Conservation (phyloP, 371 early-diverging fungal species). For the Rhizopus microsporus region DNA sequence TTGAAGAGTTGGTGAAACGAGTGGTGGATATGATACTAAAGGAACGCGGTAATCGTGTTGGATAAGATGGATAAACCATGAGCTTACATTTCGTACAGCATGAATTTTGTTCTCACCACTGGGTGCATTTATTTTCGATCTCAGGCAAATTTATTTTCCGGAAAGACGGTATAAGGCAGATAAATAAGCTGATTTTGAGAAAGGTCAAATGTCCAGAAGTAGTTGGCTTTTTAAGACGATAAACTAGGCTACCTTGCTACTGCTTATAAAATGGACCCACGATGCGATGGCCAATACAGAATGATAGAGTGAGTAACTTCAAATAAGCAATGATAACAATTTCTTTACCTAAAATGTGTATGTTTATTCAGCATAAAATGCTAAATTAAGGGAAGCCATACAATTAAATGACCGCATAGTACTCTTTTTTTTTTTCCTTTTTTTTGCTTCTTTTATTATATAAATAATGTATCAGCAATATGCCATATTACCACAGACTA, state of each 20-base stretch:
- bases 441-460: neutral
- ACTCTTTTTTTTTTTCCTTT: neutral
- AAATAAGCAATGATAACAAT: neutral
- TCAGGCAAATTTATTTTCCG: too few relatives aligned
- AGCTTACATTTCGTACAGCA: too few relatives aligned
- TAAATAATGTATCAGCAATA: conserved; percentile 5
- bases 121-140: too few relatives aligned
- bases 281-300: neutral
- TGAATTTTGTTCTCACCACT: too few relatives aligned
- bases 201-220: neutral
- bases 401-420: neutral
- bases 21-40: too few relatives aligned
- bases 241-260: neutral
- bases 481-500: conserved; percentile 43
- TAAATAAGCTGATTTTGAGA: neutral
- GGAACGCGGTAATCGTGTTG: too few relatives aligned
- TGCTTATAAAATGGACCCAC: conserved; percentile 4
- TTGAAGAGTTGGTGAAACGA: too few relatives aligned
- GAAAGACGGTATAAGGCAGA: too few relatives aligned
- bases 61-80: too few relatives aligned
- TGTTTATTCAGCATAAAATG: conserved; percentile 1
- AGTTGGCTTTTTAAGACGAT: neutral
- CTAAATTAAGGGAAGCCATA: neutral
- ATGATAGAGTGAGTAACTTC: neutral
- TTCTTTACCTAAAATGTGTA: neutral